Evolutionary conservation across 2,329 filamentous ascomycete genomes (phyloP).

Genomic region (Xylaria polymorpha): DNA sequence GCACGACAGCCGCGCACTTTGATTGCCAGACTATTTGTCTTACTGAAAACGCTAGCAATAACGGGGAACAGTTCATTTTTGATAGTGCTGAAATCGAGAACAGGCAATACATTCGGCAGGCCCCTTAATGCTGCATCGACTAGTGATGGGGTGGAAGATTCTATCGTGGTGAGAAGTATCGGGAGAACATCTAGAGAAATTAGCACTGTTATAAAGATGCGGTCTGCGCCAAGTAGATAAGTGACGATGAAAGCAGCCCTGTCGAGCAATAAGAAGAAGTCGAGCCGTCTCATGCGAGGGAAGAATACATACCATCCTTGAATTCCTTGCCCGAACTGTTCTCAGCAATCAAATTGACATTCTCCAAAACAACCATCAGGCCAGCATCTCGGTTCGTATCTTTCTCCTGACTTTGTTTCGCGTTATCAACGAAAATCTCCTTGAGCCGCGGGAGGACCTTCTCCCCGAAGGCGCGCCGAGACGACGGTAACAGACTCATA

Average conservation of each 20-base stretch:
- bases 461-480: constrained; percentile 83
- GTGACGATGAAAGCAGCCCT: too few relatives aligned
- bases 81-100: constrained; percentile 94
- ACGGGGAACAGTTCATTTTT: constrained; percentile 97
- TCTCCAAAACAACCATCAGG: constrained; percentile 89
- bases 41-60: constrained; percentile 89
- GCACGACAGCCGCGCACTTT: constrained; percentile 93
- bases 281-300: neutral
- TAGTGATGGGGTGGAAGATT: constrained; percentile 88
- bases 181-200: constrained; percentile 79
- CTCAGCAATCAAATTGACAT: constrained; percentile 78
- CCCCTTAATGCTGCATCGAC: constrained; percentile 87
- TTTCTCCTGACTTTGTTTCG: constrained; percentile 73
- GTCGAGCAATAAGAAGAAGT: neutral
- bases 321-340: constrained; percentile 93
- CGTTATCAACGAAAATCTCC: constrained; percentile 79
- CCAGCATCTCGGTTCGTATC: constrained; percentile 88
- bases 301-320: constrained; percentile 76
- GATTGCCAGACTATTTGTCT: constrained; percentile 92
- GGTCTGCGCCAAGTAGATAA: neutral
- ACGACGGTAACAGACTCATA: constrained; percentile 79
- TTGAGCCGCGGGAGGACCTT: constrained; percentile 86
- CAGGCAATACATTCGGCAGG: constrained; percentile 81
- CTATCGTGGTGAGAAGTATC: constrained; percentile 83
- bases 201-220: neutral